These are phyloP conservation scores for Saccharomycopsis fermentans DNA, from an alignment of 805 yeast genomes.

Conservation along the genomic window DNA sequence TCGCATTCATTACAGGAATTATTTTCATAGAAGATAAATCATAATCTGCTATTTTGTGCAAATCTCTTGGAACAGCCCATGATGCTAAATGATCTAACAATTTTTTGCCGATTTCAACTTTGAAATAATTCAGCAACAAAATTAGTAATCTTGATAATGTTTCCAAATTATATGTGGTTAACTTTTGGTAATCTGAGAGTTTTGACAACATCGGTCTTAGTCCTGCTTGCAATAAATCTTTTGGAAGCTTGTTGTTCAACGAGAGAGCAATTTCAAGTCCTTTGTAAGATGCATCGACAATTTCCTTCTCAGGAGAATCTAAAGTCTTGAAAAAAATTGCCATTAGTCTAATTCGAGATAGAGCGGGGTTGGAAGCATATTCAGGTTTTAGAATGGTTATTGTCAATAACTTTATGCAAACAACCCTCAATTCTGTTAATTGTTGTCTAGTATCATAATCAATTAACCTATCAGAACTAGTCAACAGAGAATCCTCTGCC, in stretches of 20 bases:
- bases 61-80: slow-evolving; percentile 80
- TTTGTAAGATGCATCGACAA: slow-evolving; percentile 86
- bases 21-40: slow-evolving; percentile 74
- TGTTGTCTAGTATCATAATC: slow-evolving; percentile 88
- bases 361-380: slow-evolving; percentile 62
- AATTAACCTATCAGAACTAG: slow-evolving; percentile 73
- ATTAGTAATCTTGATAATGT: slow-evolving; percentile 84
- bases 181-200: slow-evolving; percentile 81
- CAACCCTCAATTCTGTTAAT: slow-evolving; percentile 76
- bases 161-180: slow-evolving; percentile 82
- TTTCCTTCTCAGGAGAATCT: slow-evolving; percentile 73
- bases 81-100: slow-evolving; percentile 88
- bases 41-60: slow-evolving; percentile 68
- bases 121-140: slow-evolving; percentile 80
- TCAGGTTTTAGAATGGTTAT: slow-evolving; percentile 79
- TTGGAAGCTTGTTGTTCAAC: slow-evolving; percentile 82
- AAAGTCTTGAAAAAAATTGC: slow-evolving; percentile 93
- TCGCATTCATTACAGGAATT: slow-evolving; percentile 80
- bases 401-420: slow-evolving; percentile 75
- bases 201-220: slow-evolving; percentile 93
- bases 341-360: slow-evolving; percentile 69
- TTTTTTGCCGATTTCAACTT: slow-evolving; percentile 93
- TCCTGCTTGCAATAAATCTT: slow-evolving; percentile 90
- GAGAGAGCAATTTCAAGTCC: slow-evolving; percentile 78
- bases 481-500: slow-evolving; percentile 93